phyloP scores from a whole-genome alignment of 805 yeast species.

The Candida multigemmis region DNA sequence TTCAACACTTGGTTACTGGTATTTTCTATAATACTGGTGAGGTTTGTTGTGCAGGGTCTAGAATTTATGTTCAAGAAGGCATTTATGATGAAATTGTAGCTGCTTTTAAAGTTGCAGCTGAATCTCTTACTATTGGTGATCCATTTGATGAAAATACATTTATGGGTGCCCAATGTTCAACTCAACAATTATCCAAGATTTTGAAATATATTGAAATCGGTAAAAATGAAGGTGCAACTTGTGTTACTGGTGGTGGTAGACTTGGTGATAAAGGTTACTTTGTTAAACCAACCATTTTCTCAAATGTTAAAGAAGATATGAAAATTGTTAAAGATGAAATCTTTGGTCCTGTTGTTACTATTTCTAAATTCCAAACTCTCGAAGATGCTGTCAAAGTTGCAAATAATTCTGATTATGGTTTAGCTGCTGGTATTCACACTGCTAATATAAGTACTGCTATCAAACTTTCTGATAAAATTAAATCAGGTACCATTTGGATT shows the following conservation, averaged over 20 bases:
- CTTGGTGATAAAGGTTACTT: slow-evolving; percentile 63
- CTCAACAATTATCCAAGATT: slow-evolving; percentile 70
- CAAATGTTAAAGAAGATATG: slow-evolving; percentile 69
- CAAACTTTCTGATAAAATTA: slow-evolving; percentile 62
- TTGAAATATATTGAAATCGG: slow-evolving; percentile 71
- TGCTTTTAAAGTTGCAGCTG: slow-evolving; percentile 51
- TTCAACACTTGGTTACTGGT: slow-evolving; percentile 68
- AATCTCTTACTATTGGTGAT: slow-evolving; percentile 60
- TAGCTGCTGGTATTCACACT: slow-evolving; percentile 89
- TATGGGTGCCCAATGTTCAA: slow-evolving; percentile 92
- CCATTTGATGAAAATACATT: slow-evolving; percentile 71
- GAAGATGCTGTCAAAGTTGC: slow-evolving; percentile 77
- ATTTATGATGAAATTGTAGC: slow-evolving; percentile 70
- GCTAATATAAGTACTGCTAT: slow-evolving; percentile 64
- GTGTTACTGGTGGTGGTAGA: slow-evolving; percentile 78
- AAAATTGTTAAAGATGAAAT: slow-evolving; percentile 81
- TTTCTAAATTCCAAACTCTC: slow-evolving; percentile 70
- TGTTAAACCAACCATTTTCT: slow-evolving; percentile 76
- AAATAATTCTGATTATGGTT: slow-evolving; percentile 76
- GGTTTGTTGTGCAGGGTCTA: slow-evolving; percentile 91
- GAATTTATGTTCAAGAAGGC: slow-evolving; percentile 80
- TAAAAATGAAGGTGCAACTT: slow-evolving; percentile 73
- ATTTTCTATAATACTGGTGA: slow-evolving; percentile 94
- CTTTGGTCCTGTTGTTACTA: slow-evolving; percentile 89
- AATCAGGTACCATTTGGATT: slow-evolving; percentile 89